Base-by-base conservation (phyloP, 2,329 filamentous ascomycete species). In the Aspergillus novofumigatus region DNA sequence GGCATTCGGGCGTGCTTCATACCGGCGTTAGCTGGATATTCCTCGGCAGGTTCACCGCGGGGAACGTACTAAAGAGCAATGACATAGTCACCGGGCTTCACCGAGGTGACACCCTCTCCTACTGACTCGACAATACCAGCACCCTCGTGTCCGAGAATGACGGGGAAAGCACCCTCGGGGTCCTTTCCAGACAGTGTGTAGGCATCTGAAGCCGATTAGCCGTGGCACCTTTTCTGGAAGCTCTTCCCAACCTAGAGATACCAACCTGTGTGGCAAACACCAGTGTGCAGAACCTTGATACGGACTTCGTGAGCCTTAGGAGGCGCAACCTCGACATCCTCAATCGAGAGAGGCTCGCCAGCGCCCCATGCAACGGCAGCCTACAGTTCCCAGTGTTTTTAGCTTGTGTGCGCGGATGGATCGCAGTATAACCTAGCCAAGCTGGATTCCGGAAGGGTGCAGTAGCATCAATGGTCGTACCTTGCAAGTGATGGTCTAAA, bases 351-450 rank as follows among this genome's bases (percentile, higher is more conserved):
- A 66, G 91, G 88, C 80, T 96, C 90, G 74, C 90, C 92, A 50
- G 94, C 92, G 78, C 92, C 93, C 94, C 94, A 99, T 75, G 94
- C 94, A 63, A 99, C 89, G 70, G 94, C 94, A 66, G 94, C 94
- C 88, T 87, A 59, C 17, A 56, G 49, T 59, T 56, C 54, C 20
- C 21, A 23, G 54, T 47, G 53, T 47, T 21, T 44, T 48, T 51
- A 49, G 42, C 21, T 21, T 11, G 7, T 35, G 9, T 47, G 44
- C 10, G 10, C 21, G 20, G 10, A 25, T 8, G 21, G 1, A 14
- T 17, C 20, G 14, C 50, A 38, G 52, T 54, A 55, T 53, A 47
- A 25, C 48, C 21, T 21, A 9, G 20, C 11, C n/a, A 25, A 44
- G 41, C 20, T 9, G 20, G 20, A 44, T 20, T 17, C 38, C n/a